These are phyloP conservation scores for Coprinopsis marcescibilis DNA, from an alignment of 768 basidiomycete species.

Conservation along the genomic window DNA sequence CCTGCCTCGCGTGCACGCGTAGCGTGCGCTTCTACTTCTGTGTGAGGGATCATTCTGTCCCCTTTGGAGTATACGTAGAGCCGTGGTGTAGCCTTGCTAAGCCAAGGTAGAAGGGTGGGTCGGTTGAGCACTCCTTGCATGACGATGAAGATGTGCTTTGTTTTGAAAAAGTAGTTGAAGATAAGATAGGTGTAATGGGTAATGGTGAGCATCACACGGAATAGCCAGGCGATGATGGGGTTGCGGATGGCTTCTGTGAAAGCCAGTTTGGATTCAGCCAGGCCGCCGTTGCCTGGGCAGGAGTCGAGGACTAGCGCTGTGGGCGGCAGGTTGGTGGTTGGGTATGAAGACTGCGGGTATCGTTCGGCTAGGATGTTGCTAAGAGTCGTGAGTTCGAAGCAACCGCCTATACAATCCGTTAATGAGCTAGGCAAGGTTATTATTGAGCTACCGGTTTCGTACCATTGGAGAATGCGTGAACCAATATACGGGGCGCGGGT, in stretches of 20 bases:
- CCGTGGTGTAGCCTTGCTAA: constrained; percentile 30
- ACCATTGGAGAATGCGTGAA: constrained; percentile 48
- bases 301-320: constrained; percentile 41
- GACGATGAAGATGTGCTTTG: constrained; percentile 16
- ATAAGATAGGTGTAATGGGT: constrained; percentile 21
- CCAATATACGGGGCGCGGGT: constrained; percentile 29
- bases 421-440: not conserved
- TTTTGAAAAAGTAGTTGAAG: constrained; percentile 18
- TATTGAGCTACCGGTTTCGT: constrained; percentile 1
- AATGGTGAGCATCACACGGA: constrained; percentile 21
- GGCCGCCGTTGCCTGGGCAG: constrained; percentile 32
- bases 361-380: constrained; percentile 24
- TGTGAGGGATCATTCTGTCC: constrained; percentile 34
- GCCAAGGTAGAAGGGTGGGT: constrained; percentile 34
- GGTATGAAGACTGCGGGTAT: constrained; percentile 8
- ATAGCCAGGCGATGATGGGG: constrained; percentile 21
- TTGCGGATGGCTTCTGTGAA: constrained; percentile 27
- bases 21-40: constrained; percentile 33
- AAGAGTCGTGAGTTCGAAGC: constrained; percentile 30
- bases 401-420: constrained; percentile 30
- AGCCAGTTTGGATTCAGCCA: constrained; percentile 23
- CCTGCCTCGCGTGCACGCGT: constrained; percentile 25
- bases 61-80: constrained; percentile 41
- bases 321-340: constrained; percentile 12
- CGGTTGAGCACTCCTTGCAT: constrained; percentile 25